Conservation (phyloP, 257 asterid species). For the Plantago elongata region DNA sequence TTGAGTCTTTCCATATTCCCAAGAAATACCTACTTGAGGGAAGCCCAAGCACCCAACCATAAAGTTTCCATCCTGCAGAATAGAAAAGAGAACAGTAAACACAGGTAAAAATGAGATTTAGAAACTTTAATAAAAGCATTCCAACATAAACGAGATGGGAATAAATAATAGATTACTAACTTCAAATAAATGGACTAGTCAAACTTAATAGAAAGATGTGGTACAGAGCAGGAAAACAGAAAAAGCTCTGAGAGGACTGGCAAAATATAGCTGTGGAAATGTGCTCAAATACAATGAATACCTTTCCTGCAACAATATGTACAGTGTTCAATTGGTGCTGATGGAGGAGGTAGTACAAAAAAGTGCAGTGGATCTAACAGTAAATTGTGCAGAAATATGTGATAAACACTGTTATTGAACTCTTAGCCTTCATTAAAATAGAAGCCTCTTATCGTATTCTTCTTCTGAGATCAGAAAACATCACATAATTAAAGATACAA, state of each 20-base stretch:
- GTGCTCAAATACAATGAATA: slow-evolving; percentile 1
- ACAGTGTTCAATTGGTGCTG: background rate
- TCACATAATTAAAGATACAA: background rate
- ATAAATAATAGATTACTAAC: slow-evolving; percentile 14
- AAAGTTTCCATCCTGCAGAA: slow-evolving; percentile 92
- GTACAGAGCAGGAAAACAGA: background rate
- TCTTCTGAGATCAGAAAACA: background rate
- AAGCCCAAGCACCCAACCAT: slow-evolving; percentile 98
- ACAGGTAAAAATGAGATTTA: slow-evolving; percentile 7
- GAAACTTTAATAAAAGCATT: slow-evolving; percentile 9
- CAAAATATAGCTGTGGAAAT: slow-evolving; percentile 11
- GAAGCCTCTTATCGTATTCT: background rate
- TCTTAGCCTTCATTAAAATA: background rate
- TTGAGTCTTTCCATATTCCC: slow-evolving; percentile 10
- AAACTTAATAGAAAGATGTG: slow-evolving; percentile 1
- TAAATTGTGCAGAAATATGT: background rate
- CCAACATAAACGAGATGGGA: slow-evolving; percentile 1
- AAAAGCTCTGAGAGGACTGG: background rate
- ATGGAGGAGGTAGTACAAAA: background rate
- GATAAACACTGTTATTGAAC: background rate
- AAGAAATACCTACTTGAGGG: slow-evolving; percentile 66
- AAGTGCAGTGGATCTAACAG: background rate
- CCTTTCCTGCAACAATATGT: background rate
- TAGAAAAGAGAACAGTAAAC: slow-evolving; percentile 20
- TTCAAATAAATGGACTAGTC: slow-evolving; percentile 12